Conservation (phyloP, 1,284 basidiomycete genomes). For the Irpex sp. region DNA sequence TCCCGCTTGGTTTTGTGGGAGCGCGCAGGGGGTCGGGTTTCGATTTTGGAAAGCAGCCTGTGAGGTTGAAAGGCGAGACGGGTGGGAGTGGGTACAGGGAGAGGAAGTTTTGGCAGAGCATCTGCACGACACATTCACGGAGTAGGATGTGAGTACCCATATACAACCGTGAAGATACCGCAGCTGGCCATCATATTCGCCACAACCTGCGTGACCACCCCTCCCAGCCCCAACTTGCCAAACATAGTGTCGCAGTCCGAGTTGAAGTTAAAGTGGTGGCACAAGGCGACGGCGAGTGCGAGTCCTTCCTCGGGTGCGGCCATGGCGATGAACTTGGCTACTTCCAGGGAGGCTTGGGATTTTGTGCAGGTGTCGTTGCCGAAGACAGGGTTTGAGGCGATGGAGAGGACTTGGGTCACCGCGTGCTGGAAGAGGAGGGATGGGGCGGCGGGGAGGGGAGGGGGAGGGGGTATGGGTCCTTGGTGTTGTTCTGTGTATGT, state of each 20-base stretch:
- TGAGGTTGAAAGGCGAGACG: conserved; percentile 46
- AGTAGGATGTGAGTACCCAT: background rate
- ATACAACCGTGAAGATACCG: conserved; percentile 14
- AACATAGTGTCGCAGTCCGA: conserved; percentile 46
- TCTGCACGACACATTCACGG: conserved; percentile 27
- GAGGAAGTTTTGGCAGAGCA: conserved; percentile 52
- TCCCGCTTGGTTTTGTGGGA: conserved; percentile 51
- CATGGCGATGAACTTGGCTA: conserved; percentile 61
- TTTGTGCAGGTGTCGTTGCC: conserved; percentile 48
- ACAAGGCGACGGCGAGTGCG: conserved; percentile 50
- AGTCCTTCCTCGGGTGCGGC: conserved; percentile 62
- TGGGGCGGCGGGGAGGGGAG: conserved; percentile 41
- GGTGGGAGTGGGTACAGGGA: conserved; percentile 44
- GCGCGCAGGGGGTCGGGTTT: conserved; percentile 62
- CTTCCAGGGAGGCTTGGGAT: conserved; percentile 57
- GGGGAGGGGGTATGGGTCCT: conserved; percentile 63
- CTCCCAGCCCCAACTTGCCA: conserved; percentile 44
- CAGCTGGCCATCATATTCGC: conserved; percentile 67
- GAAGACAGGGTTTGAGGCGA: conserved; percentile 46
- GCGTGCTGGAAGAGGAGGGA: conserved; percentile 43
- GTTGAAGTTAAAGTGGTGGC: conserved; percentile 53
- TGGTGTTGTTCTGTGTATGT: conserved; percentile 46
- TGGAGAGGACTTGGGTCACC: conserved; percentile 47
- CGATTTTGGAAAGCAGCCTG: conserved; percentile 56
- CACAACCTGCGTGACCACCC: conserved; percentile 61